Evolutionary conservation across 1,284 basidiomycete genomes (phyloP).

Genomic region (Heterobasidion occidentale): DNA sequence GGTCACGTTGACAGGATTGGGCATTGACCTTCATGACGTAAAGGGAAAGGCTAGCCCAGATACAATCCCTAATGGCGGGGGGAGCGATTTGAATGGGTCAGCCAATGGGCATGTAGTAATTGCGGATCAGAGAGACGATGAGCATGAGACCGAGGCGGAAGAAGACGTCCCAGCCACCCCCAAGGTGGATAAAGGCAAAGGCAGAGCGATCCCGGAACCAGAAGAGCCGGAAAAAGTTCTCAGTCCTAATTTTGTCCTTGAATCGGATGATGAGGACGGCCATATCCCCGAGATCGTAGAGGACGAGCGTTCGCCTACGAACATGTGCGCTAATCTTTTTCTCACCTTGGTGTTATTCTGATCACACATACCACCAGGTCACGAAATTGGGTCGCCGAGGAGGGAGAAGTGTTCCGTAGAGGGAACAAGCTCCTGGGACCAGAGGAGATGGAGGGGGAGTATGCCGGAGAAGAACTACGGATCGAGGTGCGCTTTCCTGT

Average conservation of each 20-base stretch:
- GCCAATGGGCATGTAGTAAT: slow-evolving; percentile 8
- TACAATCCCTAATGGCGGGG: neutral
- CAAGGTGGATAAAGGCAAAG: slow-evolving; percentile 69
- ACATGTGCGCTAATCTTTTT: slow-evolving; percentile 37
- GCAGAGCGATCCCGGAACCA: slow-evolving; percentile 57
- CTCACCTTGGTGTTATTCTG: neutral
- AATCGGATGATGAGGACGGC: slow-evolving; percentile 50
- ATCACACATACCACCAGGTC: slow-evolving; percentile 34
- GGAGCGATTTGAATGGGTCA: neutral
- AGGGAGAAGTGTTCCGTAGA: slow-evolving; percentile 89
- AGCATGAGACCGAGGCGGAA: slow-evolving; percentile 18
- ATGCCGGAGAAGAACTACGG: slow-evolving; percentile 76
- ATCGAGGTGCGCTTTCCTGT: slow-evolving; percentile 57
- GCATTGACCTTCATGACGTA: slow-evolving; percentile 23
- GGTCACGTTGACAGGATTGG: slow-evolving; percentile 41
- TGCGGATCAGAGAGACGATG: slow-evolving; percentile 14
- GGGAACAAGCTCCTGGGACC: slow-evolving; percentile 73
- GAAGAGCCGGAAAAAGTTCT: slow-evolving; percentile 61
- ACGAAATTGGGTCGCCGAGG: slow-evolving; percentile 76
- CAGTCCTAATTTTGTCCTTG: slow-evolving; percentile 49
- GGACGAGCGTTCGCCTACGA: slow-evolving; percentile 40
- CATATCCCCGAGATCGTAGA: slow-evolving; percentile 38
- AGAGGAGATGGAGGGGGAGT: slow-evolving; percentile 81
- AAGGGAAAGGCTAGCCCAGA: neutral
- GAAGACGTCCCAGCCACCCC: slow-evolving; percentile 46